Base-by-base conservation (phyloP, 1,139 yeast genomes). In the Protomyces gravidus region DNA sequence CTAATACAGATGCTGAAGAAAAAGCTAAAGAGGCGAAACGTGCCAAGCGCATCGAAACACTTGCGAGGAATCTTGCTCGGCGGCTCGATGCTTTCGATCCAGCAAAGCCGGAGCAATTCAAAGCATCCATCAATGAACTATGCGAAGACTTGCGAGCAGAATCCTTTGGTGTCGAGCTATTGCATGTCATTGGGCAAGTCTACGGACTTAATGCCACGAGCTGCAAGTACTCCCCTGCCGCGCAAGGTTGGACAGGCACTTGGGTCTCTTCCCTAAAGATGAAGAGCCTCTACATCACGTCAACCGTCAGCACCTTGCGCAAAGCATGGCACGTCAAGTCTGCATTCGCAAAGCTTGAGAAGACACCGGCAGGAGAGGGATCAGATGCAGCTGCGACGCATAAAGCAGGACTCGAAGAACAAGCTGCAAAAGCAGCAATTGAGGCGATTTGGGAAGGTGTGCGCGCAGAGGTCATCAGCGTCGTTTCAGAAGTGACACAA, bases 131-230 rank as follows among this genome's bases (percentile, higher is more conserved):
- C 1, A 79, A 78, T 33, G 50, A 61, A 40, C 97, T 90, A 72
- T 95, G 95, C 1, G 92, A 88, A 68, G 79, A 85, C 49, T 78
- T 89, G 64, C 89, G 89, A 69, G 83, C 87, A 85, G 96, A 89
- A 72, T 86, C 95, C 59, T 89, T 89, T 73, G 97, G 97, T 11
- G 75, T 88, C 55, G 95, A 89, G 70, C 84, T 89, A 52, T 78
- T 90, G 61, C 96, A 89, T 69, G 80, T 95, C 1, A 81, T 89
- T 62, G 97, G 96, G 19, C 76, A 79, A 45, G 82, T 86, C 5
- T 89, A 89, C 71, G 77, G 78, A 26, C 39, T 57, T 27, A 50
- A 48, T 25, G 47, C 59, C 13, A n/a, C 61, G 13, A 45, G 51
- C 7, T 46, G 49, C 19, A 59, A 42, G 30, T 49, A 48, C 46